phyloP scores from a whole-genome alignment of 495 filamentous ascomycete species.

The Xylaria bambusicola region DNA sequence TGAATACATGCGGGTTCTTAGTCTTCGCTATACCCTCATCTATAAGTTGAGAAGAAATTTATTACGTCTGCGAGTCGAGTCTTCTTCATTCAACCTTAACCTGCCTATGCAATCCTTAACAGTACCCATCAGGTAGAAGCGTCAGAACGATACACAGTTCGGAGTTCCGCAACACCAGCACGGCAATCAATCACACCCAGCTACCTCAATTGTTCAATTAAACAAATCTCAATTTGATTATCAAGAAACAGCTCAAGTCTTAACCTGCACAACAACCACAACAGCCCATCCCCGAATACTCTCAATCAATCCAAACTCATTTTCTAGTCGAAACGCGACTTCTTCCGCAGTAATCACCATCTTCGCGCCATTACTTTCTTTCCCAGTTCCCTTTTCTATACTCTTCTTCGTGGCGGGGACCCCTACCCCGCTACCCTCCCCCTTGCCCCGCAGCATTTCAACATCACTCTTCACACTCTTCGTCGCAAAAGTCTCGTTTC shows the following conservation, averaged over 20 bases:
- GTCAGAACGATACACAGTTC: too few relatives aligned
- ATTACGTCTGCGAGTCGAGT: too few relatives aligned
- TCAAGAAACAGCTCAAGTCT: conserved; percentile 19
- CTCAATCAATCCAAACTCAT: conserved; percentile 55
- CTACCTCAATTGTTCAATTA: too few relatives aligned
- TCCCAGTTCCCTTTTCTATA: conserved; percentile 8
- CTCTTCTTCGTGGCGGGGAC: not conserved
- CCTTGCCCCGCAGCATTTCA: conserved; percentile 9
- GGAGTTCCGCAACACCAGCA: too few relatives aligned
- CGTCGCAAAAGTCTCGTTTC: not conserved
- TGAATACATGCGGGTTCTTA: too few relatives aligned
- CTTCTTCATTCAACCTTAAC: too few relatives aligned
- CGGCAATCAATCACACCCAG: not conserved
- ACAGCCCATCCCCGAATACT: conserved; percentile 52
- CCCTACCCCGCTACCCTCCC: too few relatives aligned
- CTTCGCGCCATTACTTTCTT: conserved; percentile 25
- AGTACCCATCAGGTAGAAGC: too few relatives aligned
- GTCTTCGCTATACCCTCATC: too few relatives aligned
- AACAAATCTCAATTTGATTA: too few relatives aligned
- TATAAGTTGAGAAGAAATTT: too few relatives aligned
- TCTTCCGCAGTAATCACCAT: conserved; percentile 52
- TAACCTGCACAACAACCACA: conserved; percentile 42
- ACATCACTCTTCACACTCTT: conserved; percentile 22
- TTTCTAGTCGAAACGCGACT: conserved; percentile 54
- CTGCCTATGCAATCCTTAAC: too few relatives aligned